Conservation (phyloP, 2,329 filamentous ascomycete species). For the Scopulariopsis brevicaulis region DNA sequence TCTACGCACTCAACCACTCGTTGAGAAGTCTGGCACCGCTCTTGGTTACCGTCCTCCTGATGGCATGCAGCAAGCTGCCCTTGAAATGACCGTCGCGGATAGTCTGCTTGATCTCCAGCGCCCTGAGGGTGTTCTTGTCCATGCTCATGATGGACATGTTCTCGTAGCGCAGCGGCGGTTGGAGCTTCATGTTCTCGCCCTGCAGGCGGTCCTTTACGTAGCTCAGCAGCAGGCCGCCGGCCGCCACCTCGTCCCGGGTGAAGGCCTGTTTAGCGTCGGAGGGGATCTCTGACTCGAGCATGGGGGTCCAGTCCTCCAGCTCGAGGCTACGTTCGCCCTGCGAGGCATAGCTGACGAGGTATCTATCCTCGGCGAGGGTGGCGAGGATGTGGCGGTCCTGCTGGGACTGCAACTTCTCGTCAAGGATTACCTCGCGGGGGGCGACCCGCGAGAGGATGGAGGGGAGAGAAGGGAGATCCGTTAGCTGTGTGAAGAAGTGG, state of each 20-base stretch:
- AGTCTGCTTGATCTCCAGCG: slow-evolving; percentile 80
- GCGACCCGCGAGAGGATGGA: slow-evolving; percentile 73
- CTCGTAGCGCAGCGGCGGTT: slow-evolving; percentile 67
- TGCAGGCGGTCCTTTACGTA: slow-evolving; percentile 75
- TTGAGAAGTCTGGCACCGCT: slow-evolving; percentile 77
- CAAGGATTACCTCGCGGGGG: slow-evolving; percentile 75
- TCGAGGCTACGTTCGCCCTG: slow-evolving; percentile 26
- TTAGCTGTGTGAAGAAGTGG: slow-evolving; percentile 77
- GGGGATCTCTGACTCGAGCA: slow-evolving; percentile 65
- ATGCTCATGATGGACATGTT: slow-evolving; percentile 74
- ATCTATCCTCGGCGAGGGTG: slow-evolving; percentile 62
- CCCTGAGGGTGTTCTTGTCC: slow-evolving; percentile 82
- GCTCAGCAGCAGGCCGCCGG: slow-evolving; percentile 70
- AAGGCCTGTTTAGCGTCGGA: slow-evolving; percentile 43
- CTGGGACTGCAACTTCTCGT: slow-evolving; percentile 40
- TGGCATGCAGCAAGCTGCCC: slow-evolving; percentile 82
- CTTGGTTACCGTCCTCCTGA: slow-evolving; percentile 82
- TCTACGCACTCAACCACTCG: slow-evolving; percentile 57
- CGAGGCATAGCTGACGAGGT: slow-evolving; percentile 63
- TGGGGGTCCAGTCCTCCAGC: slow-evolving; percentile 57
- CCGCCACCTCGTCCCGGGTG: slow-evolving; percentile 56
- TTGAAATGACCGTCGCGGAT: slow-evolving; percentile 67
- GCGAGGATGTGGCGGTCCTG: slow-evolving; percentile 50
- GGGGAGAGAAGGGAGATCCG: slow-evolving; percentile 59
- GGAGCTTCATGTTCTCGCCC: slow-evolving; percentile 68